A percentile compares a stretch with the other conserved stretches of the same genome.
Evolutionary conservation across 2,329 filamentous ascomycete species (phyloP).

Genomic region (Gaeumannomyces sp.): DNA sequence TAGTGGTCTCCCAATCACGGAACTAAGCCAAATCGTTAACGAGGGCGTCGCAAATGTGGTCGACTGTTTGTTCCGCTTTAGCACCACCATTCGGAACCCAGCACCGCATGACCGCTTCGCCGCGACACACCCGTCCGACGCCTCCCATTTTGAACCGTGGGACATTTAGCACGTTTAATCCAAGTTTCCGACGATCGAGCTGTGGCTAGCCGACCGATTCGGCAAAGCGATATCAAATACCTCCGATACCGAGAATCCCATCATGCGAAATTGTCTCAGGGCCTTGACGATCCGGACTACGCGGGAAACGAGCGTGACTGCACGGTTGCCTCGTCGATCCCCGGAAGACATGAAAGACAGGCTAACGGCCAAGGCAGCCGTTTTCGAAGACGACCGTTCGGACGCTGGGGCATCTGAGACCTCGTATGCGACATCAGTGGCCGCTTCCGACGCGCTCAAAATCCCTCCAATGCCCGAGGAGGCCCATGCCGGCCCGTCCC

Average conservation of each 20-base stretch:
- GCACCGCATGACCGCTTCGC: no score
- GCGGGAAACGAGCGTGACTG: conserved; percentile 12
- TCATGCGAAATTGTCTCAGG: no score
- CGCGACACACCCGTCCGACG: conserved; percentile 10
- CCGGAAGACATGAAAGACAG: conserved; percentile 13
- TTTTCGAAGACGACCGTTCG: conserved; percentile 18
- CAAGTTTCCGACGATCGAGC: conserved; percentile 23
- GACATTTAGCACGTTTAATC: conserved; percentile 22
- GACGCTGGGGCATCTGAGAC: conserved; percentile 22
- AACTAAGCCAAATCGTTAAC: neutral
- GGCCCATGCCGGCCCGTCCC: conserved; percentile 23
- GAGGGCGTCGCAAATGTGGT: neutral
- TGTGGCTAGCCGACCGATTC: conserved; percentile 16
- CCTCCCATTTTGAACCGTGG: conserved; percentile 18
- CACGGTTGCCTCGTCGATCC: conserved; percentile 19
- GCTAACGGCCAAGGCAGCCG: neutral
- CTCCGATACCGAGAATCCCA: no score
- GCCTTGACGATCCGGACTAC: neutral
- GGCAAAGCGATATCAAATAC: no score
- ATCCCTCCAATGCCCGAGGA: conserved; percentile 20
- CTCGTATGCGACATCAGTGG: conserved; percentile 21
- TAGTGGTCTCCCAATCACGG: no score
- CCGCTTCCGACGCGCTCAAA: conserved; percentile 11
- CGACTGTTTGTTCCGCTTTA: conserved; percentile 6
- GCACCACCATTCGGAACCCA: no score